Evolutionary conservation across 2,329 filamentous ascomycete genomes (phyloP).

Genomic region (Fusarium newnesense): DNA sequence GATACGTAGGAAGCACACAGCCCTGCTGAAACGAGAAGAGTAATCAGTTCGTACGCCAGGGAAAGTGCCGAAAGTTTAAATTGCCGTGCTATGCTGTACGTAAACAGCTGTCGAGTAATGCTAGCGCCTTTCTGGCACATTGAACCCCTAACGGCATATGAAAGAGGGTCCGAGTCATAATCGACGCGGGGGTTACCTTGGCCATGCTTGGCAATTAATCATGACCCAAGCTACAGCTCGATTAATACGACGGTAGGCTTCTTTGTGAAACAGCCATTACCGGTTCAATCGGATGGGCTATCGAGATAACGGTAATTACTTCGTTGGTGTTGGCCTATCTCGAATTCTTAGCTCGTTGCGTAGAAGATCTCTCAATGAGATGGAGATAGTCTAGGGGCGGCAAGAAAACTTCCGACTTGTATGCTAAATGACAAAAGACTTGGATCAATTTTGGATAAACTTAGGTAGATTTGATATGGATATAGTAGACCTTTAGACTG

Average conservation of each 20-base stretch:
- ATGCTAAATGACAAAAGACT: not conserved
- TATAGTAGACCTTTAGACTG: not conserved
- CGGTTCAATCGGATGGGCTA: not conserved
- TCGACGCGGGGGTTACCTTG: not conserved
- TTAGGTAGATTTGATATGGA: not conserved
- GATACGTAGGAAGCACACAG: not conserved
- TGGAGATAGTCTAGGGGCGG: not conserved
- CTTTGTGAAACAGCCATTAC: not conserved
- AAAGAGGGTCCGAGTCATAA: not conserved
- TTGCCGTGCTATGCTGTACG: not conserved
- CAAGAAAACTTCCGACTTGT: not conserved
- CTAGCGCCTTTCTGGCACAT: not conserved
- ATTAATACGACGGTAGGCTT: not conserved
- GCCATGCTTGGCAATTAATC: not conserved
- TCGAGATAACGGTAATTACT: not conserved
- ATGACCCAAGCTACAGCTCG: not conserved
- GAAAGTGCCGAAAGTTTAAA: not conserved
- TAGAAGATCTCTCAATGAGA: not conserved
- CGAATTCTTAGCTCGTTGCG: not conserved
- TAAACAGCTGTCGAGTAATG: constrained; percentile 2
- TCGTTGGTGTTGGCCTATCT: not conserved
- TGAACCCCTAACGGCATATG: not conserved
- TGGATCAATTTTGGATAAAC: not conserved
- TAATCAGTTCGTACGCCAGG: not conserved
- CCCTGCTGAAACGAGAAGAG: not conserved